Percentiles rank a stretch among this genome's conserved stretches.
These are phyloP conservation scores for Aspergillus pseudoglaucus DNA, from an alignment of 2,329 filamentous ascomycete species.

Conservation along the genomic window DNA sequence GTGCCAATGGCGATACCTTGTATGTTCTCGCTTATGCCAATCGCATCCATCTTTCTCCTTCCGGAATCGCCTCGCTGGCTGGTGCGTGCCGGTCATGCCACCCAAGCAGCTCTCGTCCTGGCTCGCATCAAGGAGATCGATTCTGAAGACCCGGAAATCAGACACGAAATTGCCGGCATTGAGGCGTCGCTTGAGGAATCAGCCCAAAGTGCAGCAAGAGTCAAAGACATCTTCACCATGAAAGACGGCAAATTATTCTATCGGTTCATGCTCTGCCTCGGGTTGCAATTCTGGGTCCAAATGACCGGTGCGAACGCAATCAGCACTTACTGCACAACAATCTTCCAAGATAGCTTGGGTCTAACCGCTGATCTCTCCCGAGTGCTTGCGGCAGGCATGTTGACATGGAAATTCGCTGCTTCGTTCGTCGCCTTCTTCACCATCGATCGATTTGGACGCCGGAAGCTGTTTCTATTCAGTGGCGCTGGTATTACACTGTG, in stretches of 20 bases:
- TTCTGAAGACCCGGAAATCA: conserved; percentile 1
- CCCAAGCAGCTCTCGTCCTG: conserved; percentile 41
- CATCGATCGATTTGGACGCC: conserved; percentile 7
- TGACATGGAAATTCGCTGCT: conserved; percentile 13
- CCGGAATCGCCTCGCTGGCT: conserved; percentile 30
- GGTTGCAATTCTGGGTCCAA: conserved; percentile 37
- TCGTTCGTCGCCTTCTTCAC: conserved; percentile 1
- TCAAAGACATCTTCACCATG: conserved; percentile 52
- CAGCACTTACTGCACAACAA: conserved; percentile 39
- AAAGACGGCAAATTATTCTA: conserved; percentile 24
- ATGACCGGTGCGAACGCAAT: conserved; percentile 41
- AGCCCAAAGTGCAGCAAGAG: conserved; percentile 53
- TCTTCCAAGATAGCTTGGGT: conserved; percentile 31
- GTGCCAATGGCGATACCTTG: conserved; percentile 46
- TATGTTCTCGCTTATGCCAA: conserved; percentile 33
- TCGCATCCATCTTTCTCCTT: conserved; percentile 34
- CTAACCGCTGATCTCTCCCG: conserved; percentile 5
- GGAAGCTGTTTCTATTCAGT: conserved; percentile 13
- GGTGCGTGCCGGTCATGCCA: conserved; percentile 23
- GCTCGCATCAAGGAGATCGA: conserved; percentile 39
- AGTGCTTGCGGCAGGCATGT: conserved; percentile 9
- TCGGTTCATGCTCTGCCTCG: conserved; percentile 23
- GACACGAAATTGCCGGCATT: conserved; percentile 4
- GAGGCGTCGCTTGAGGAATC: conserved; percentile 43
- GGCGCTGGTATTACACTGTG: conserved; percentile 12